Evolutionary conservation across 352 stramenopile species (phyloP), one percentile per base, ranked within the genome.

Genomic region (Thalassiosira allenii): DNA sequence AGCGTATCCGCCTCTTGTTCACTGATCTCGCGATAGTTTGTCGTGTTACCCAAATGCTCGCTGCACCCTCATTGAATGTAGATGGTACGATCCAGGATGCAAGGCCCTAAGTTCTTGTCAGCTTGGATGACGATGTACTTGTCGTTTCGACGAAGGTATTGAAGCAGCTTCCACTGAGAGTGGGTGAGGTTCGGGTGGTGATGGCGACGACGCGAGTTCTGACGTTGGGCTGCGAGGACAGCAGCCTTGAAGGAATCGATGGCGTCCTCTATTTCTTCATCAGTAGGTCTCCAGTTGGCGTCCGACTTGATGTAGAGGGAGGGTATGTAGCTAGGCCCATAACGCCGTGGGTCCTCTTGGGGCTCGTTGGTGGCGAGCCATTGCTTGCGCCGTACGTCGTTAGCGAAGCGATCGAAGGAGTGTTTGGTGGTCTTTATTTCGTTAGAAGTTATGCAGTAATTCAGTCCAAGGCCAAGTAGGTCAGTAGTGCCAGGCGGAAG

Each of bases 51-150:
- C 3, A 75, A 20, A 20, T 75, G 67, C n/a, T 76, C 67, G 23
- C 11, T n/a, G 2, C 66, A 27, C 8, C 27, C 51, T 69, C 40
- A 8, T 1, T n/a, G 22, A 32, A 32, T 75, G 33, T 75, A 67
- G 9, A 17, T 29, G 32, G 8, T 2, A 11, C 32, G 30, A 32
- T 12, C 3, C 0, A 76, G 54, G 2, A 76, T 44, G 22, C 41
- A 58, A 3, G 29, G 30, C n/a, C 71, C 59, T 23, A 80, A 20
- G 37, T 80, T 80, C 25, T 80, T 80, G 40, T 80, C 71, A 0
- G 61, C 43, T 51, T 64, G 41, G 11, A 71, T 61, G 14, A 63
- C 53, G 8, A 75, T 74, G 49, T 53, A 67, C 4, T 63, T 20
- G 3, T 78, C 33, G 32, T 78, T 54, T 8, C 53, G n/a, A 40